Base-by-base conservation (phyloP, 2,329 filamentous ascomycete species). In the Neofusicoccum laricinum region DNA sequence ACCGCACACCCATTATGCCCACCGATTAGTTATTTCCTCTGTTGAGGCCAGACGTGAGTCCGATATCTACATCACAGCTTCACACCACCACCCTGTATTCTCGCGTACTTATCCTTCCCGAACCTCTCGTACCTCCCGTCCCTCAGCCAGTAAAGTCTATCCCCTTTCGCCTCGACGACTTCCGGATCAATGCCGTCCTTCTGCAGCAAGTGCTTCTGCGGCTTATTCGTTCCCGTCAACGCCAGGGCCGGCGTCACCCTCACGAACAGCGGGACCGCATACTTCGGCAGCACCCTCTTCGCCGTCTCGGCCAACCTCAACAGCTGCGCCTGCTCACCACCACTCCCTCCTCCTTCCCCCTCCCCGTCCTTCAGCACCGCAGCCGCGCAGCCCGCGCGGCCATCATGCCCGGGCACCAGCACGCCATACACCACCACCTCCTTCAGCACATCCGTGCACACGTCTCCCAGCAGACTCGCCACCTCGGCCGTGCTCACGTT, bases 221-320 rank as follows among this genome's bases (percentile, higher is more conserved):
- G 90, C 78, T 93, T 93, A 73, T 92, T 90, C 70, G 92, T 93
- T 72, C 90, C 88, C 69, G 87, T 89, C 5, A 88, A 85, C 30
- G 82, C 85, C 64, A 84, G 81, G 40, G 79, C 79, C 46, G 82
- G 77, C 21, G 90, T 82, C 17, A 91, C 75, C 0, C 90, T 81
- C 46, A 93, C 70, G 77, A 93, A 93, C 1, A 92, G 77, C 0
- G 91, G 91, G 1, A 93, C 89, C 0, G 90, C 91, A 70, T 93
- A 93, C 67, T 83, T 84, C 0, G 91, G 90, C 21, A 93, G 78
- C 58, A 85, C 81, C 14, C 81, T 80, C 6, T 85, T 82, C 2
- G 83, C 81, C 70, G 89, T 84, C 32, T 49, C 41, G 3, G 62
- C 62, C 43, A 64, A 14, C 30, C 50, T 25, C 40, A 19, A 21